phyloP scores from a whole-genome alignment of 2,329 filamentous ascomycete genomes.

The Monilinia laxa region DNA sequence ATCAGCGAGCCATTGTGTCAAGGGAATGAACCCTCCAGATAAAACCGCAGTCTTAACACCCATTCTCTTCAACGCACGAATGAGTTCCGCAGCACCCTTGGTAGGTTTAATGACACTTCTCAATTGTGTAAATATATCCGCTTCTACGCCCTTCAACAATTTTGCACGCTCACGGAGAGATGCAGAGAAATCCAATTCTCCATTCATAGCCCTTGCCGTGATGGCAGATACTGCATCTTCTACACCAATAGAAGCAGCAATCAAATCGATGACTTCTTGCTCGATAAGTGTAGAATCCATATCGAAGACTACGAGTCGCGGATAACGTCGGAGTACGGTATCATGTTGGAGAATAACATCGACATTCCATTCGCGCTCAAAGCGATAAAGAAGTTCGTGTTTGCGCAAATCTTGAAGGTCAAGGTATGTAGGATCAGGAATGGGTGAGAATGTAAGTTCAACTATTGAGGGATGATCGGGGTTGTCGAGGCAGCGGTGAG shows the following conservation, averaged over 20 bases:
- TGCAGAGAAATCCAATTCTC: slow-evolving; percentile 86
- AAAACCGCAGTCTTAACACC: slow-evolving; percentile 88
- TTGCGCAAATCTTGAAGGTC: slow-evolving; percentile 69
- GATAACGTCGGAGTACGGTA: slow-evolving; percentile 72
- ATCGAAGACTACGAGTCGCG: slow-evolving; percentile 89
- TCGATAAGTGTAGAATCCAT: slow-evolving; percentile 98
- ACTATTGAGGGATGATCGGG: slow-evolving; percentile 61
- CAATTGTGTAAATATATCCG: slow-evolving; percentile 75
- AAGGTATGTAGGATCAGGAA: slow-evolving; percentile 61
- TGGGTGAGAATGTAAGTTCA: slow-evolving; percentile 63
- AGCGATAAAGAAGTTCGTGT: slow-evolving; percentile 78
- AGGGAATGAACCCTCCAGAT: slow-evolving; percentile 86
- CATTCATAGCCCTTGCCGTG: slow-evolving; percentile 91
- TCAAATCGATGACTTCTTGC: slow-evolving; percentile 95
- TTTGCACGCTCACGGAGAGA: slow-evolving; percentile 79
- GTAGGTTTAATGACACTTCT: slow-evolving; percentile 76
- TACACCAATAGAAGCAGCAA: slow-evolving; percentile 82
- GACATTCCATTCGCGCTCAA: slow-evolving; percentile 86
- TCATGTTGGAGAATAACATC: slow-evolving; percentile 78
- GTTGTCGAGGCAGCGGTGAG: slow-evolving; percentile 64
- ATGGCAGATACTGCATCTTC: slow-evolving; percentile 82
- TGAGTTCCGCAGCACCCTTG: slow-evolving; percentile 72
- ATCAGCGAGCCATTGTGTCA: slow-evolving; percentile 81
- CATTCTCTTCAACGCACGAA: slow-evolving; percentile 70
- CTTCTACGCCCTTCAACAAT: slow-evolving; percentile 77